Evolutionary conservation across 1,284 basidiomycete species (phyloP), one percentile per base, ranked within the genome.

Genomic region (Cryptococcus depauperatus): DNA sequence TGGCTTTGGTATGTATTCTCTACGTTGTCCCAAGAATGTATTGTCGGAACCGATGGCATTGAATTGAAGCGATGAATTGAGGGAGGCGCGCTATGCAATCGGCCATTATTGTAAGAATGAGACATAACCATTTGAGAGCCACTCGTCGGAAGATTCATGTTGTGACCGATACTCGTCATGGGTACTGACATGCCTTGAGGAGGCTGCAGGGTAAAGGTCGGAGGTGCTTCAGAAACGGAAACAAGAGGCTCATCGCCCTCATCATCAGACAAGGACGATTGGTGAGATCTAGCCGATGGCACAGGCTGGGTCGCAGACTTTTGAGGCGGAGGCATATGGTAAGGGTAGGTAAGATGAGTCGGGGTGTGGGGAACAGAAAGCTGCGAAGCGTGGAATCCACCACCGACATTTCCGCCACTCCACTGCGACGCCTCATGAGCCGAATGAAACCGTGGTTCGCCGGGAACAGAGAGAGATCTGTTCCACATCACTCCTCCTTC

Each of bases 41-140:
- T 35, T 13, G 62, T 62, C 3, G 63, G 64, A 4, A 64, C 46
- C 11, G 46, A 18, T 5, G 65, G 65, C n/a, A 62, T 47, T 7
- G 62, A 64, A 48, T 66, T 57, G 56, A 62, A 67, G 9, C 66
- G 55, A 37, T 61, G 55, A 37, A 67, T 48, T n/a, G 51, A 52
- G 1, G 65, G 64, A 1, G 66, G 65, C 7, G 62, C 61, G 18
- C 52, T 57, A 41, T 64, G 61, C 6, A 67, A 51, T 18, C 59
- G 58, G 42, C 44, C 47, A 28, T 30, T 28, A 41, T 55, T 50
- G 13, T 23, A 26, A 9, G 41, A 43, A 14, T 38, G 16, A 29
- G 49, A 38, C 35, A 44, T 33, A 33, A 47, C 21, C 39, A 58
- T 52, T 14, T 34, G 25, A 22, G 35, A 33, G 14, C 47, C 56